Percentiles rank a stretch among this genome's conserved stretches.
phyloP scores from a whole-genome alignment of 345 rosid genomes.

The Moringa oleifera region DNA sequence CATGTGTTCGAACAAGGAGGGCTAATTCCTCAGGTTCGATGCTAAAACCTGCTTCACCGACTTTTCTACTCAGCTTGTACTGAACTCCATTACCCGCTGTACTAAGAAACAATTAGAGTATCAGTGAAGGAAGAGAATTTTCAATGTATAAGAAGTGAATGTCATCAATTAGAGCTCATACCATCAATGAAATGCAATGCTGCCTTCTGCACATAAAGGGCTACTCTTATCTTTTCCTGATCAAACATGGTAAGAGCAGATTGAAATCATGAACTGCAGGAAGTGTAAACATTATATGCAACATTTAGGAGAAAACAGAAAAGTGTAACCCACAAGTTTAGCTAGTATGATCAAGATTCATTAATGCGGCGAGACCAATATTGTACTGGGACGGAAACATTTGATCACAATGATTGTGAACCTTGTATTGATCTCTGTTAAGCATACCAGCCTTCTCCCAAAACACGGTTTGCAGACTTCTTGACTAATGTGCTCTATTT shows the following conservation, averaged over 20 bases:
- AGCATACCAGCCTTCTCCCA: too few relatives aligned
- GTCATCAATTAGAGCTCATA: conserved; percentile 5
- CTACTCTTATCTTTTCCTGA: conserved; percentile 49
- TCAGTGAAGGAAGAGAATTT: not conserved
- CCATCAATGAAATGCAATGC: conserved; percentile 50
- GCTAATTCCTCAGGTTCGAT: conserved; percentile 39
- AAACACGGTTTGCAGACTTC: too few relatives aligned
- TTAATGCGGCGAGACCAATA: not conserved
- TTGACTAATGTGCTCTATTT: too few relatives aligned
- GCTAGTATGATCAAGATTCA: not conserved
- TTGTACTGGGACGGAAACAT: too few relatives aligned
- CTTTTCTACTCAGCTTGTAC: conserved; percentile 28
- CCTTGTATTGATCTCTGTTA: too few relatives aligned
- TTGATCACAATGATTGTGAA: too few relatives aligned
- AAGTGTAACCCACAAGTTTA: not conserved
- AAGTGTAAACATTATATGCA: not conserved
- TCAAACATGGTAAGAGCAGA: conserved; percentile 7
- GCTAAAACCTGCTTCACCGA: conserved; percentile 32
- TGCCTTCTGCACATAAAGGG: conserved; percentile 52
- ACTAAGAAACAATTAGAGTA: not conserved
- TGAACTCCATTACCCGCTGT: conserved; percentile 36
- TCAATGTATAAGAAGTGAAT: not conserved
- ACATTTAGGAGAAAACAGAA: not conserved
- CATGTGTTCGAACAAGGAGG: conserved; percentile 29
- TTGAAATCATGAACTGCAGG: conserved; percentile 1